These are phyloP conservation scores for Arthrobotrys iridis DNA, from an alignment of 2,329 filamentous ascomycete species.

Conservation along the genomic window DNA sequence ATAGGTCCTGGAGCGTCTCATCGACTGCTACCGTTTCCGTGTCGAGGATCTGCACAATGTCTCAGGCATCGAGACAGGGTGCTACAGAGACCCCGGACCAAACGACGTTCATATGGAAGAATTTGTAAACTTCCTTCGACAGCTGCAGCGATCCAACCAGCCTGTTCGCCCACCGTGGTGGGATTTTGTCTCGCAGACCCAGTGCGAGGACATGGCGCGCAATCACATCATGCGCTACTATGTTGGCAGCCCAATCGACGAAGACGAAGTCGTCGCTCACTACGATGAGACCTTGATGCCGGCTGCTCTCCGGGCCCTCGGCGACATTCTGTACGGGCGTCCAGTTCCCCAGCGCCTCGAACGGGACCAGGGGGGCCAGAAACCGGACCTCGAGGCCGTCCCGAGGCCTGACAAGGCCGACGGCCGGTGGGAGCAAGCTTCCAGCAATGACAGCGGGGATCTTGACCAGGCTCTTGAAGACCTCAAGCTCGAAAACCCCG, in stretches of 20 bases:
- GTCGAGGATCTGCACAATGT: constrained; percentile 29
- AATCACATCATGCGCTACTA: constrained; percentile 37
- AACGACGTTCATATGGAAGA: constrained; percentile 18
- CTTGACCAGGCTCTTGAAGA: neutral
- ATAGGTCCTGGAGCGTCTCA: constrained; percentile 40
- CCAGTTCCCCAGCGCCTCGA: constrained; percentile 1
- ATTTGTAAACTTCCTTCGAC: constrained; percentile 36
- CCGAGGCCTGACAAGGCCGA: neutral
- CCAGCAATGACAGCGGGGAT: neutral
- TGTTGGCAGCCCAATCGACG: constrained; percentile 15
- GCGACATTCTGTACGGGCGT: constrained; percentile 18
- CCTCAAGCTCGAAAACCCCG: neutral
- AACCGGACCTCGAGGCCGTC: neutral
- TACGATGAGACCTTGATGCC: constrained; percentile 32
- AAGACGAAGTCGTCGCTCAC: constrained; percentile 11
- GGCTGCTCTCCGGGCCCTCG: constrained; percentile 17
- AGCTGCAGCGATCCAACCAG: constrained; percentile 22
- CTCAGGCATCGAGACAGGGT: constrained; percentile 19
- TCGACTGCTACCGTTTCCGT: constrained; percentile 38
- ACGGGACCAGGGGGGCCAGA: neutral
- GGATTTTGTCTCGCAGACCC: constrained; percentile 22
- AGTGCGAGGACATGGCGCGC: constrained; percentile 42
- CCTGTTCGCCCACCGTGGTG: constrained; percentile 39
- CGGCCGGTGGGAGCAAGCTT: neutral
- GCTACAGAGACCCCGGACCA: constrained; percentile 1